Evolutionary conservation across 352 stramenopile genomes (phyloP), one percentile per base, ranked within the genome.

Genomic region (Pythium brachiatum): DNA sequence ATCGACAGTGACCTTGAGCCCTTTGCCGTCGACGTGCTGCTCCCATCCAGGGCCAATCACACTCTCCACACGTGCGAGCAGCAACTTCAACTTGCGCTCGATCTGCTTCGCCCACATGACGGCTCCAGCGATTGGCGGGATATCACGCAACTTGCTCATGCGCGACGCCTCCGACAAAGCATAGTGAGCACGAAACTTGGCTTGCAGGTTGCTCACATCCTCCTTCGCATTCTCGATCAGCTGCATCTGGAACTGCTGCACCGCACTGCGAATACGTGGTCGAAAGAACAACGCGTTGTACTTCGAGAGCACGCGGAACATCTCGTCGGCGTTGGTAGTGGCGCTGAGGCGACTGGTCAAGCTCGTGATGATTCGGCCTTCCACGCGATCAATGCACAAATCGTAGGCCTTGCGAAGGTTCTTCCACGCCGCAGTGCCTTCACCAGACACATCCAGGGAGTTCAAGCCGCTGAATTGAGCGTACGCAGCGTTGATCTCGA

Each of bases 61-160:
- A 69, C 98, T 95, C 62, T 98, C 90, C 64, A 99, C 97, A 38
- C 97, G 84, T n/a, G 92, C 85, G 52, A 99, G 88, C 6, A 99
- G 79, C 59, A 95, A 89, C 74, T 98, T 90, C 15, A 99, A 75
- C 73, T 99, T 98, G n/a, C 96, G 85, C 73, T 99, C 97, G 77
- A 99, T 99, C 77, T 99, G 97, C 68, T 98, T 98, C 16, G 97
- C 97, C 98, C 98, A 99, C 69, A 99, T 93, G 44, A 99, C 98
- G 51, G 98, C 98, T 27, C 96, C 97, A 34, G 94, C 94, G 36
- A 99, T 95, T 23, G 97, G 97, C 20, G 98, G 97, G 36, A 99
- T 98, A 57, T 99, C 97, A 50, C 97, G 86, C 26, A 99, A 67
- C 58, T 95, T 95, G 55, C 94, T 97, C 63, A 98, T 97, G 23